These are phyloP conservation scores for Kluyveromyces starmeri DNA, from an alignment of 805 yeast genomes.

Conservation along the genomic window DNA sequence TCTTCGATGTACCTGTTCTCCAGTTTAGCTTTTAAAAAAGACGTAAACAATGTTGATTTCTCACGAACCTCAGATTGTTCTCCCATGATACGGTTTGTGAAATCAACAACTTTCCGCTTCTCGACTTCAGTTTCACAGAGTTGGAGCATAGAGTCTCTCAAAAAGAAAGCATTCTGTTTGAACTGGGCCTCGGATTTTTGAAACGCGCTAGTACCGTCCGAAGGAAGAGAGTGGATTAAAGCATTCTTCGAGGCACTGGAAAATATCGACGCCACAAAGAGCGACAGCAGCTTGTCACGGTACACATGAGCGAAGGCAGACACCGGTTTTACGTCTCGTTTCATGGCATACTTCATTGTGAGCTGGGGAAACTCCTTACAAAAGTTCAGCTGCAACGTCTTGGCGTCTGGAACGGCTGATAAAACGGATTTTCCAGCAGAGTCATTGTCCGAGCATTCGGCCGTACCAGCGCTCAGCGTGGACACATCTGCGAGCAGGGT, in stretches of 20 bases:
- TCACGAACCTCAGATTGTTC: slow-evolving; percentile 3
- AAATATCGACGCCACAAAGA: slow-evolving; percentile 23
- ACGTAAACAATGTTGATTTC: slow-evolving; percentile 4
- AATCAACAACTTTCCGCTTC: slow-evolving; percentile 18
- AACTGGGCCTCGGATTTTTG: slow-evolving; percentile 21
- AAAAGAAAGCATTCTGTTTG: slow-evolving; percentile 14
- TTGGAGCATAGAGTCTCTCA: slow-evolving; percentile 19
- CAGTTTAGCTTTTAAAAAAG: slow-evolving; percentile 3
- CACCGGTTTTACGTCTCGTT: slow-evolving; percentile 27
- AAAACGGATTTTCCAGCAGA: background rate
- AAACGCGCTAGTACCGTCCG: slow-evolving; percentile 20
- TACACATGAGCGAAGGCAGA: slow-evolving; percentile 26
- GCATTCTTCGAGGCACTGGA: slow-evolving; percentile 22
- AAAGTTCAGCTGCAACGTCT: slow-evolving; percentile 20
- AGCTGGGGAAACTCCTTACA: slow-evolving; percentile 22
- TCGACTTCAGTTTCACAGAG: slow-evolving; percentile 19
- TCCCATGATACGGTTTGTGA: slow-evolving; percentile 22
- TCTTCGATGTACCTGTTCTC: slow-evolving; percentile 17
- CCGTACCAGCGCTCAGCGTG: background rate
- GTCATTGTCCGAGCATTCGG: background rate
- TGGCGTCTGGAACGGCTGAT: slow-evolving; percentile 3
- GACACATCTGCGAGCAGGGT: background rate
- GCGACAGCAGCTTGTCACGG: slow-evolving; percentile 24
- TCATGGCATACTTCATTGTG: slow-evolving; percentile 24
- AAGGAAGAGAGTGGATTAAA: slow-evolving; percentile 26